Base-by-base conservation (phyloP, 257 asterid species). In the Nicotiana knightiana region DNA sequence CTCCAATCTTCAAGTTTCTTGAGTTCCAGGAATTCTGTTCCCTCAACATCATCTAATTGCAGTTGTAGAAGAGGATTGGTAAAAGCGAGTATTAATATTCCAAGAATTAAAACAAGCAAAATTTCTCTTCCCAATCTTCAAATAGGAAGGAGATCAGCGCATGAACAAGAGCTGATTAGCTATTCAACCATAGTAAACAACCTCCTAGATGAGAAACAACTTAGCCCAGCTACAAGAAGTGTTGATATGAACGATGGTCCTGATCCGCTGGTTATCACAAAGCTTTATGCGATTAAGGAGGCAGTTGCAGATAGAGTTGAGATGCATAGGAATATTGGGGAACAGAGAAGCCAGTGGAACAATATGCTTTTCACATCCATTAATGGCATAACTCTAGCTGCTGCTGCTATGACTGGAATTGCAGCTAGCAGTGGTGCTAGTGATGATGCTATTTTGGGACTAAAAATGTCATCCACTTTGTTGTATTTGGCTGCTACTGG, bases 291-390 rank as follows among this genome's bases (percentile, higher is more conserved):
- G 5, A 87, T 91, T 64, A 12, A 89, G 28, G 97, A 92, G 79
- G 89, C 89, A 0, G 89, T 92, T 61, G 79, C 92, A 0, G 97
- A 92, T 67, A 87, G 97, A 65, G 90, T 88, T 3, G 93, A 92
- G 83, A 92, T 88, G 93, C 95, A 92, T 83, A 75, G 33, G 4
- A 91, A 90, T 28, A 83, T 92, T 1, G 91, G 93, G 0, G 89
- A 91, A 8, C 93, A 92, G 28, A 87, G 93, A 58, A 83, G 81
- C 35, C 85, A 88, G 4, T 91, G 97, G 97, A 92, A 91, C 62
- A 73, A 53, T 51, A 82, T 90, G 6, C 87, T 92, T 3, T 76
- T 88, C 9, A 87, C 87, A 0, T 89, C 93, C 8, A 86, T 91
- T 83, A 91, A 92, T 59, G 82, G 91, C 0, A 73, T 89, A 37